Evolutionary conservation across 495 filamentous ascomycete species (phyloP), one percentile per base, ranked within the genome.

Genomic region (Xylona heveae): DNA sequence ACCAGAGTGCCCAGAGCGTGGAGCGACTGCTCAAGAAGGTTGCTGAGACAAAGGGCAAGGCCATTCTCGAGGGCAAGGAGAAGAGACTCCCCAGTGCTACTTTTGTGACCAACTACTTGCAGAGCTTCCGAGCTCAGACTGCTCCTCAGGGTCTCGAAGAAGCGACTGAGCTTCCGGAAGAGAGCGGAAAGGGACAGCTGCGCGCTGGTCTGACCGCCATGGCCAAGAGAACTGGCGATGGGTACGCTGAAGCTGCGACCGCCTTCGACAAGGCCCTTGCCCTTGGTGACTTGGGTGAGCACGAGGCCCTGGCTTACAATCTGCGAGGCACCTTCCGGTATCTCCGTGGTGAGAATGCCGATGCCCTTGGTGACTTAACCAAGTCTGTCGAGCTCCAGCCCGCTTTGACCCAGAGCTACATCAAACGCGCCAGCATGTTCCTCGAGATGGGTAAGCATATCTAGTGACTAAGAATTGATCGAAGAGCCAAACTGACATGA

Each of bases 341-440:
- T 48, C 64, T 99, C 20, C 70, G 70, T 41, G 88, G 88, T 19
- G 79, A 94, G 45, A 85, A 88, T 38, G 58, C 67, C 18, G 65
- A 72, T 35, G 90, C 88, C 2, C 53, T 94, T 38, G 56, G 58
- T 7, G 88, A 94, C 50, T 61, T 99, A 36, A 77, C 76, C 47
- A 83, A 78, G 66, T 92, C 81, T 50, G 71, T 94, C 31, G 81
- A 92, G 49, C 58, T 94, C 12, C 68, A 94, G 32, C 80, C 85
- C 0, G 56, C 67, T 1, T 54, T 94, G 51, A 88, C 83, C 3
- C 88, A 99, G 52, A 93, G 80, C 62, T 95, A 83, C 53, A 91
- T 99, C 58, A 99, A 99, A 61, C 71, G 90, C 29, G 88, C 88
- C 28, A 94, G 83, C 65, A 88, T 99, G 78, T 77, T 90, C 52